Evolutionary conservation across 768 basidiomycete genomes (phyloP).

Genomic region (Coprinopsis sp.): DNA sequence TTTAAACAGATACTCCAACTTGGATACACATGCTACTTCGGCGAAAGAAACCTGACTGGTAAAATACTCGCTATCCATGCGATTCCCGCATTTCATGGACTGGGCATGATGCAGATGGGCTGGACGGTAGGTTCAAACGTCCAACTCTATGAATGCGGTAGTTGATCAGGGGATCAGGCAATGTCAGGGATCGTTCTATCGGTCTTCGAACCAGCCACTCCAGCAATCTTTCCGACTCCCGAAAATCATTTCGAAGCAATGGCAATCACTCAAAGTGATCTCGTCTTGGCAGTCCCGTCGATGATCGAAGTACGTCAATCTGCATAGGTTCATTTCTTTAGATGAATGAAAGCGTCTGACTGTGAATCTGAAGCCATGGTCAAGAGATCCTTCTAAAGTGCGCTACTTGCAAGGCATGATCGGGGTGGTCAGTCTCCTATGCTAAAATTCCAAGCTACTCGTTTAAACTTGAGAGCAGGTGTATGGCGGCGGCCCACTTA

Average conservation of each 20-base stretch:
- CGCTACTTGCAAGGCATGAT: no score
- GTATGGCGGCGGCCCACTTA: background rate
- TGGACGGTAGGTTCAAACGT: conserved; percentile 5
- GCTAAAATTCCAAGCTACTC: no score
- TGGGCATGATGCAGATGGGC: conserved; percentile 23
- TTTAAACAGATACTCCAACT: conserved; percentile 13
- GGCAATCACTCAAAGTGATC: background rate
- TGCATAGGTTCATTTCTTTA: background rate
- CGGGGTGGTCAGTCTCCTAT: no score
- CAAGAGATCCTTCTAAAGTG: background rate
- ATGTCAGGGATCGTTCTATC: background rate
- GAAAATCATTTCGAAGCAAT: background rate
- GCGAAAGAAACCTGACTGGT: conserved; percentile 21
- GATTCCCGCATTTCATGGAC: conserved; percentile 28
- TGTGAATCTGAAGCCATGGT: background rate
- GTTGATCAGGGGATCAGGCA: background rate
- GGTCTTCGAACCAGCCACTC: background rate
- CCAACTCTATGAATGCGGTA: background rate
- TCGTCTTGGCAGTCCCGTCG: background rate
- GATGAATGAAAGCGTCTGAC: background rate
- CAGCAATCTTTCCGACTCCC: background rate
- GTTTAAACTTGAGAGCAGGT: background rate
- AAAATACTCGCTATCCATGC: conserved; percentile 20
- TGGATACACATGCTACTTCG: conserved; percentile 15
- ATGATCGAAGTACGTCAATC: background rate